Evolutionary conservation across 305 asterid species (phyloP).

Genomic region (Nicotiana rustica): DNA sequence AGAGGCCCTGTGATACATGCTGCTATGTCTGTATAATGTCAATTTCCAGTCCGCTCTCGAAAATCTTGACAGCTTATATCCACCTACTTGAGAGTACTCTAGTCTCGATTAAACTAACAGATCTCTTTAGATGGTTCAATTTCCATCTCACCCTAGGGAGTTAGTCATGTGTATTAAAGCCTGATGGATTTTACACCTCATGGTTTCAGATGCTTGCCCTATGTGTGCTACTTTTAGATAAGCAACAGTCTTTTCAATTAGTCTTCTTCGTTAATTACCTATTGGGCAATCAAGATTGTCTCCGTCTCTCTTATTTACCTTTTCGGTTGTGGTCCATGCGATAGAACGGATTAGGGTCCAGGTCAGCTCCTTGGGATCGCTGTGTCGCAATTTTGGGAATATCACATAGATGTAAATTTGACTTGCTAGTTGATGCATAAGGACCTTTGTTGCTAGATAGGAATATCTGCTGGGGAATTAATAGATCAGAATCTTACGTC

Average conservation of each 20-base stretch:
- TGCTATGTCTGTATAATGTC: not conserved
- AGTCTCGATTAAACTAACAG: conserved; percentile 11
- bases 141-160: not conserved
- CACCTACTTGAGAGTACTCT: conserved; percentile 4
- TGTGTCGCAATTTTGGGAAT: conserved; percentile 8
- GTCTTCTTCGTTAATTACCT: conserved; percentile 18
- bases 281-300: not conserved
- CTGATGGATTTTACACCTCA: not conserved
- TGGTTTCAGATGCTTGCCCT: conserved; percentile 11
- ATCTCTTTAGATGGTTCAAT: not conserved
- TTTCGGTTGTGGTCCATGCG: conserved; percentile 25
- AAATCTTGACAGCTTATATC: not conserved
- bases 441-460: conserved; percentile 18
- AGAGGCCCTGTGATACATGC: not conserved
- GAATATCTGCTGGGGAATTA: not conserved
- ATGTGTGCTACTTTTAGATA: not conserved
- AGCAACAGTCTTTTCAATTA: not conserved
- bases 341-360: conserved; percentile 1
- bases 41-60: not conserved
- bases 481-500: not conserved
- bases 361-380: not conserved
- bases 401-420: conserved; percentile 9
- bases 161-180: not conserved
- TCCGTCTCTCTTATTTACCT: not conserved
- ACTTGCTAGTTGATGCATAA: not conserved